Evolutionary conservation across 2,329 filamentous ascomycete genomes (phyloP), one percentile per base, ranked within the genome.

Genomic region (Fusarium clavum): DNA sequence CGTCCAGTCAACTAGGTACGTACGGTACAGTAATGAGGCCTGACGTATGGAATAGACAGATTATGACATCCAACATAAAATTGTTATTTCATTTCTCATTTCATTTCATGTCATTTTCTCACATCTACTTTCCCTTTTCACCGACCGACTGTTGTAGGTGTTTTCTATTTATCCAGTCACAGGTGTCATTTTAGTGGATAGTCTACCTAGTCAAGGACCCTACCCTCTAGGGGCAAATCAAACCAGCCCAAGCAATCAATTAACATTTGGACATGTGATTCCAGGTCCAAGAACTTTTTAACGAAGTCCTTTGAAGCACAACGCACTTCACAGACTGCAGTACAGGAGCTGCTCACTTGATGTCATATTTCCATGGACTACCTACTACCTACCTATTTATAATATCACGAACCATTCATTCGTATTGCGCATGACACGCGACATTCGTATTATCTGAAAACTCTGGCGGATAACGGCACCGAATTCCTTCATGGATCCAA

Each of bases 401-500:
- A 67, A 62, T 20, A 46, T 62, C 43, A 53, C 24, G 16, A 53
- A 34, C 34, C 22, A 57, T 20, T 52, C 12, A 51, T 61, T 40
- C 18, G 34, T 38, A 38, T 58, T 51, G 49, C 45, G 61, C 66
- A 40, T 67, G 61, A 62, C 56, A 70, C 61, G 61, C 67, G 67
- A 70, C 57, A 66, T 47, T 53, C 53, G 53, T 69, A 58, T 66
- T 43, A 58, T 61, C 41, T 53, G 41, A 29, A 69, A 69, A 61
- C 64, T 53, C 62, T 66, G 58, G 67, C 62, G 67, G 67, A 51
- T 48, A 69, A 56, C 62, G 57, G 63, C 47, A 61, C 56, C 56
- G 32, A 41, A 22, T 54, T 43, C 22, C 24, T 38, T 70, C 75
- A 78, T 75, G 75, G 76, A 70, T 27, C 48, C 48, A 52, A 52